Evolutionary conservation across 2,329 filamentous ascomycete species (phyloP), one percentile per base, ranked within the genome.

Genomic region (Ampelomyces quisqualis): DNA sequence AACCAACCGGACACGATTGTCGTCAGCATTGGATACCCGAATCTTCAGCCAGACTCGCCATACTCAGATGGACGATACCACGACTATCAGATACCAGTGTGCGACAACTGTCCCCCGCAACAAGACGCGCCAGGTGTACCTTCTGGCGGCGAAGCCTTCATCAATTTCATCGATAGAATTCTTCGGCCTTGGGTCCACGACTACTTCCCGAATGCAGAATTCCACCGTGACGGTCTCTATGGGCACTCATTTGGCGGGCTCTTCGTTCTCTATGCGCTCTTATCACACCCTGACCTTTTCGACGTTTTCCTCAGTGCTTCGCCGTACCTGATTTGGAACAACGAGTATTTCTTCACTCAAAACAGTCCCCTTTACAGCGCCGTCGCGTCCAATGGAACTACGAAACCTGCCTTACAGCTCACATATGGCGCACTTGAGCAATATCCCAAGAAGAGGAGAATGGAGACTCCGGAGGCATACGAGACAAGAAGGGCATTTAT

Each of bases 161-260:
- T 77, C 2, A 46, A 64, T 1, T 74, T 75, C 39, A 71, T 77
- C 19, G 59, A 71, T 32, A 58, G 62, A 1, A 59, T 66, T 2
- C 60, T 75, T 2, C 68, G 69, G 36, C 60, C 69, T 2, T 66
- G 60, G 61, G 51, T 66, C 19, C 51, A 44, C 5, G 32, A 49
- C 3, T 59, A 45, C 18, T 73, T 61, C 40, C 60, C 52, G 1
- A 58, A 55, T n/a, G 51, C 66, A 2, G 51, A 45, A 0, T 62
- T 68, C 11, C 54, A 59, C 2, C 65, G 67, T 17, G 72, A 71
- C 34, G 75, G 71, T 0, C 57, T 78, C 1, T 76, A 70, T 27
- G 75, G 75, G 0, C 75, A 78, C 41, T 77, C 74, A 0, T 76
- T 74, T 18, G 74, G 73, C 2, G 76, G 73, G 0, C 58, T 78